Percentiles rank a stretch among this genome's conserved stretches.
phyloP scores from a whole-genome alignment of 352 stramenopile genomes.

The Albugo laibachii region DNA sequence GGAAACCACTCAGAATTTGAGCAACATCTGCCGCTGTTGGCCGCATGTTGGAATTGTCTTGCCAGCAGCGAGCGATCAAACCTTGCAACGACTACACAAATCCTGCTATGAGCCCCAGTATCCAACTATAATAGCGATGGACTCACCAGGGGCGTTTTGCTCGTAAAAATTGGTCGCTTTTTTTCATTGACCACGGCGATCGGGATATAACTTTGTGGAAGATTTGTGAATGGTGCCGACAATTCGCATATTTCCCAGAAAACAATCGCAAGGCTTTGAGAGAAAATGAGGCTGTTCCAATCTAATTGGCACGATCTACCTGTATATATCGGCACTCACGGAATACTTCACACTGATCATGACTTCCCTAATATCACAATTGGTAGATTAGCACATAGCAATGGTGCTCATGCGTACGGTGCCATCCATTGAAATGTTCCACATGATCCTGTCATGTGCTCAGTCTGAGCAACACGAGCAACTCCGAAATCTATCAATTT shows the following conservation, averaged over 20 bases:
- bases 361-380: conserved; percentile 25
- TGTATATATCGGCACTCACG: conserved; percentile 57
- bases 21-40: conserved; percentile 24
- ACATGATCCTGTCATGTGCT: conserved; percentile 53
- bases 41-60: conserved; percentile 26
- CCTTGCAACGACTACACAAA: conserved; percentile 23
- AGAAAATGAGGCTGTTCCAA: background rate
- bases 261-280: conserved; percentile 33
- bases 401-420: conserved; percentile 16
- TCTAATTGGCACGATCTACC: background rate
- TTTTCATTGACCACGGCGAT: conserved; percentile 49
- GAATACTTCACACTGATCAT: conserved; percentile 44
- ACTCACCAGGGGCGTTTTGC: conserved; percentile 31
- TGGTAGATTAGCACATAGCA: background rate
- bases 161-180: conserved; percentile 29
- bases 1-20: conserved; percentile 23
- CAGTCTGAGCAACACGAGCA: conserved; percentile 26
- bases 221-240: conserved; percentile 31
- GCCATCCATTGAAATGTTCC: conserved; percentile 75
- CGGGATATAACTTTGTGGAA: conserved; percentile 27
- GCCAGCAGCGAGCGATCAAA: conserved; percentile 43
- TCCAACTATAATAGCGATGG: background rate
- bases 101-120: background rate
- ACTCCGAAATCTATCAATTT: conserved; percentile 44
- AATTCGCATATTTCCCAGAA: conserved; percentile 67